Evolutionary conservation across 2,329 filamentous ascomycete species (phyloP), one percentile per base, ranked within the genome.

Genomic region (Aspergillus sp.): DNA sequence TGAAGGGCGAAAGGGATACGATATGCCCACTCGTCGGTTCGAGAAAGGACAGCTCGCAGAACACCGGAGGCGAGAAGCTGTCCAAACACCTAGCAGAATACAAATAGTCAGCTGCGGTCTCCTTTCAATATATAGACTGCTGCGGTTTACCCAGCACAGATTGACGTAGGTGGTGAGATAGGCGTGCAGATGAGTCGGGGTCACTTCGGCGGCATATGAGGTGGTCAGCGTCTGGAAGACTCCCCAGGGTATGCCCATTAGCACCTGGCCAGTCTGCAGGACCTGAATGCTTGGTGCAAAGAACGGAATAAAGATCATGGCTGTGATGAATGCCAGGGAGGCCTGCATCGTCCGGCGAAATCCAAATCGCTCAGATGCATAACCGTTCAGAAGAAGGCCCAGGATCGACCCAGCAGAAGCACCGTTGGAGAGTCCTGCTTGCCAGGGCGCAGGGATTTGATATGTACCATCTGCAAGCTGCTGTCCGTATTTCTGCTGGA

Each of bases 181-280:
- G 53, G 81, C 85, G 69, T 84, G 74, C 55, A 88, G 72, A 66
- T 75, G 74, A 52, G 87, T 78, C 1, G 85, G 85, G 3, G 85
- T 83, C 56, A 88, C 85, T 69, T 88, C 85, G 66, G 73, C 74
- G 71, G 80, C 84, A 75, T 87, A 88, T 6, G 85, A 85, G 1
- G 85, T 85, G 4, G 85, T 80, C 68, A 87, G 87, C 68, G 85
- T 84, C 63, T 87, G 85, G 70, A 88, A 88, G 66, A 88, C 81
- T 25, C 85, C 85, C 85, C 85, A 88, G 2, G 85, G 85, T 4
- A 88, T 67, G 59, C 85, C 85, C 70, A 86, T 84, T 47, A 87
- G 77, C 55, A 85, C 72, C 75, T 87, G 84, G 39, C 79, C 75
- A 4, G 77, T 77, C 64, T 86, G 80, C 58, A 82, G 72, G 61